Base-by-base conservation (phyloP, 768 basidiomycete species). In the Tricholoma saponaceum region DNA sequence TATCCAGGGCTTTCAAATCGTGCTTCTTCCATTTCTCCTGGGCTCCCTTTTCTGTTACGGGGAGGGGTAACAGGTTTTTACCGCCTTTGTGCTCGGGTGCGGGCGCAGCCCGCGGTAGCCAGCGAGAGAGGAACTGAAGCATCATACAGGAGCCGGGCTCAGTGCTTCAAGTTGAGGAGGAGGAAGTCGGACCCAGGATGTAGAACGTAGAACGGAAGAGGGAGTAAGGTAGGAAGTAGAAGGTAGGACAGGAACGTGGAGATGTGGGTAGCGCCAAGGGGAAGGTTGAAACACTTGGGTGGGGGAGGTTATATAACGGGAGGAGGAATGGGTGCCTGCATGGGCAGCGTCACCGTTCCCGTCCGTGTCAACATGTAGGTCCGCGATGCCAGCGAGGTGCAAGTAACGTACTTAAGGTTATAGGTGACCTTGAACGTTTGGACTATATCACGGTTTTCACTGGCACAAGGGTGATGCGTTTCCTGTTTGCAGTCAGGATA, bases 81-180 rank as follows among this genome's bases (percentile, higher is more conserved):
- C 54, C 60, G 26, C 64, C 61, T 63, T 64, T n/a, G 55, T 52
- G 14, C 0, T 30, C 28, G 7, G 26, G 13, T 35, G 35, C 3
- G 53, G 43, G 46, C 52, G 61, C 55, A 22, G 60, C 43, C 46
- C 56, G 63, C 16, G 64, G 55, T 32, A 66, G 61, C 60, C 67
- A 66, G 52, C 61, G 65, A 41, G 69, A 65, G 53, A 70, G 51
- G 57, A 72, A 70, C 23, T 66, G 56, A 35, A 72, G 63, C 69
- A 72, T 69, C 39, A 55, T n/a, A 51, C 35, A 26, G 46, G 46
- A 13, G 25, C 46, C 26, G 46, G 46, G 46, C 46, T 47, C 44
- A 7, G 23, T 47, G 25, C 46, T 47, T 47, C 22, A 44, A 13
- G 37, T n/a, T n/a, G n/a, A n/a, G n/a, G n/a, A n/a, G 4, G 37